phyloP scores from a whole-genome alignment of 495 filamentous ascomycete genomes.

The Lindgomyces ingoldianus region DNA sequence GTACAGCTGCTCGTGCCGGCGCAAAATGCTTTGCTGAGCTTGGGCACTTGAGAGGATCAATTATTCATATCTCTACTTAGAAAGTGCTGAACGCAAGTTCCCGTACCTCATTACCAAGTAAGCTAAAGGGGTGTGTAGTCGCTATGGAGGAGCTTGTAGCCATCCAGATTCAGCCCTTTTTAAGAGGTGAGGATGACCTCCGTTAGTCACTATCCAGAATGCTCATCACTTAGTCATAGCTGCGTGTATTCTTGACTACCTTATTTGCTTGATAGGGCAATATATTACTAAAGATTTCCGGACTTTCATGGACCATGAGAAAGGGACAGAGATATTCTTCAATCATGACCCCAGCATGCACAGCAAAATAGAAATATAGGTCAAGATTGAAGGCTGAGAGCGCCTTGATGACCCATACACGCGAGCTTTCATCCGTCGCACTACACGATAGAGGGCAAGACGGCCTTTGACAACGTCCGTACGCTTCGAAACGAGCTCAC shows the following conservation, averaged over 20 bases:
- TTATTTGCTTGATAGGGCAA: neutral
- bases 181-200: neutral
- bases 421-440: neutral
- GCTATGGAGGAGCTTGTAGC: neutral
- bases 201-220: neutral
- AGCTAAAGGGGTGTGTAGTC: neutral
- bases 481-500: neutral
- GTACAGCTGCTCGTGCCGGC: neutral
- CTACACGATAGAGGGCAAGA: neutral
- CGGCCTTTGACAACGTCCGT: neutral
- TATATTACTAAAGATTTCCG: neutral
- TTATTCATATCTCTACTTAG: neutral
- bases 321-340: neutral
- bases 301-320: neutral
- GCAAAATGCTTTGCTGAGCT: neutral
- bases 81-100: neutral
- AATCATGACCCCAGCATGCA: neutral
- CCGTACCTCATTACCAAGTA: neutral
- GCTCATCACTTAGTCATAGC: neutral
- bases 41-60: neutral
- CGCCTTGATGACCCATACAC: neutral
- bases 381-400: neutral
- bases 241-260: neutral
- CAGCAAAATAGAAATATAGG: neutral
- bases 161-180: neutral